Evolutionary conservation across 139 green algal genomes (phyloP).

Genomic region (Tetradesmus obliquus): DNA sequence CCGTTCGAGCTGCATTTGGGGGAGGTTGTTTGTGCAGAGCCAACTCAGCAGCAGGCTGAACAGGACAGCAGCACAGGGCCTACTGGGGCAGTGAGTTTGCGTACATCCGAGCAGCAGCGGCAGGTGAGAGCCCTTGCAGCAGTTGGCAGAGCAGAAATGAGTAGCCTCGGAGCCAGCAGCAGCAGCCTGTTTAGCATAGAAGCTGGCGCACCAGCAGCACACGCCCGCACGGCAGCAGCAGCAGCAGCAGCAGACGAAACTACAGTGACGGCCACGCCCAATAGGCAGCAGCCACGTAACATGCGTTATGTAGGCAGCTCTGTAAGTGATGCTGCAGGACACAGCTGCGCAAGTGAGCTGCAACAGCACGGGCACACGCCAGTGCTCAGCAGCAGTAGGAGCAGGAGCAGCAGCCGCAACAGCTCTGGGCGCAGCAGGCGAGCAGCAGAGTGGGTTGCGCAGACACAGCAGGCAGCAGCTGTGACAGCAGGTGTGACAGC

Average conservation of each 20-base stretch:
- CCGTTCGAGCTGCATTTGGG: not conserved
- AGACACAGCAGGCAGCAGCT: not conserved
- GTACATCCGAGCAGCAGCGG: not conserved
- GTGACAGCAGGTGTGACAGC: not conserved
- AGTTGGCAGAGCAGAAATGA: not conserved
- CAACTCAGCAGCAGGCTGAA: not conserved
- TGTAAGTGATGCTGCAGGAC: not conserved
- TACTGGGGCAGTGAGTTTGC: not conserved
- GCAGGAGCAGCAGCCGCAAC: constrained; percentile 2
- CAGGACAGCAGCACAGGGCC: not conserved
- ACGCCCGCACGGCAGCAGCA: not conserved
- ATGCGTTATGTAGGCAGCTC: not conserved
- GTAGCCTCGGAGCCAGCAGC: not conserved
- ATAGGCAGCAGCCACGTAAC: not conserved
- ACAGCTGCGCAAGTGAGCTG: not conserved
- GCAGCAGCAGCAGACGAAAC: not conserved
- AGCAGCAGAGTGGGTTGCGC: not conserved
- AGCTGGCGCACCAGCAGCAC: not conserved
- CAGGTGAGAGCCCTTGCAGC: not conserved
- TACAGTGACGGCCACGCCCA: not conserved
- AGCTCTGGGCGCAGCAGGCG: not conserved
- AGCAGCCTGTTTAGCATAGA: not conserved
- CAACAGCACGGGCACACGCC: not conserved
- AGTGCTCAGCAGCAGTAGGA: not conserved
- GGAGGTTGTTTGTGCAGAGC: not conserved